Evolutionary conservation across 768 basidiomycete genomes (phyloP), one percentile per base, ranked within the genome.

Genomic region (Russula vinacea): DNA sequence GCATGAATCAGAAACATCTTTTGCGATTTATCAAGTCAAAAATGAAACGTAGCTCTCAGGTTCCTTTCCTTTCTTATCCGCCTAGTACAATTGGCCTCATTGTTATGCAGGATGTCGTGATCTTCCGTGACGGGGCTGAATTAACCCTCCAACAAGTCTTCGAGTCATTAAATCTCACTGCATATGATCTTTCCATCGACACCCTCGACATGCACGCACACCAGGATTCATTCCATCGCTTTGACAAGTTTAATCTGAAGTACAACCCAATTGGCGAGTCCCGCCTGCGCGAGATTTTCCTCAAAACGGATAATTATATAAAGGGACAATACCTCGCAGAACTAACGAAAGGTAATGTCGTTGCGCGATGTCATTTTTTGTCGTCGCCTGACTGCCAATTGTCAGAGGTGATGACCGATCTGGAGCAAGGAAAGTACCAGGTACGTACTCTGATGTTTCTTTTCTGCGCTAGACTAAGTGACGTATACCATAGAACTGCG

Each of bases 181-280:
- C 97, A 1, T 99, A 99, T 74, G 97, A 99, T 69, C 83, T 99
- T 39, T 97, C 94, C 13, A 98, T 99, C 73, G 97, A 99, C 73
- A 99, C 97, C 3, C 83, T 99, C 45, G 97, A 99, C 72, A 99
- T 99, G 97, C 97, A 98, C 67, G 97, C 96, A 0, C 96, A 99
- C 74, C 89, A 92, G 67, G 95, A 97, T 71, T 92, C 94, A 1
- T 98, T 99, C 81, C 96, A 99, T 74, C 90, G 97, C 16, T 98
- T 97, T 72, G 97, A 97, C 78, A 94, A 96, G 73, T 98, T 98
- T 78, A 98, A 98, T 70, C 78, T 97, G 49, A 94, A 98, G 75
- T 98, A 98, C 74, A 97, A 97, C 70, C 95, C 94, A 0, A 93
- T 94, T 64, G 97, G 97, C 62, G 95, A 98, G 76, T 94, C 92